These are phyloP conservation scores for Fistulifera pelliculosa DNA, from an alignment of 108 stramenopile genomes.

Conservation along the genomic window DNA sequence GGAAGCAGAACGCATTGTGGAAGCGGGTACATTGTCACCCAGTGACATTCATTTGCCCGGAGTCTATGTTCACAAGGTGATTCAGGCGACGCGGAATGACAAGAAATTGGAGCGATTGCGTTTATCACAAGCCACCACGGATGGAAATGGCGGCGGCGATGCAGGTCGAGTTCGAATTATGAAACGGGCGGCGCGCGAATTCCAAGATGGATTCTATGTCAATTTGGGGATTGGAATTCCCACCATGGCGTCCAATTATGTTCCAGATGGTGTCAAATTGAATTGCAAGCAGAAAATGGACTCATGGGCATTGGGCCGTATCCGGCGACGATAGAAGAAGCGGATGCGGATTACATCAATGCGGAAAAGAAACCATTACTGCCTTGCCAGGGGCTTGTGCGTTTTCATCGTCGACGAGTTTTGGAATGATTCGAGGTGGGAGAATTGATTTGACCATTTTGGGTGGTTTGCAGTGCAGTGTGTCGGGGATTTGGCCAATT, in stretches of 20 bases:
- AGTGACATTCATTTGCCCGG: conserved; percentile 86
- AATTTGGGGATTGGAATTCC: conserved; percentile 91
- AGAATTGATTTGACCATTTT: conserved; percentile 90
- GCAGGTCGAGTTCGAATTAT: conserved; percentile 68
- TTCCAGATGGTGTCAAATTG: conserved; percentile 83
- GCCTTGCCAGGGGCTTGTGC: conserved; percentile 57
- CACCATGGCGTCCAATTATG: conserved; percentile 77
- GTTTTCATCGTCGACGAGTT: conserved; percentile 74
- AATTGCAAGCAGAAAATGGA: conserved; percentile 91
- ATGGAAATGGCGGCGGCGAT: conserved; percentile 25
- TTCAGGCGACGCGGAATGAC: conserved; percentile 65
- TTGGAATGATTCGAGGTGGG: conserved; percentile 90
- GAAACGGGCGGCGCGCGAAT: conserved; percentile 84
- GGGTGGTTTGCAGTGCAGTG: conserved; percentile 82
- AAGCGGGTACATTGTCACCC: conserved; percentile 78
- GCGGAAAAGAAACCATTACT: conserved; percentile 93
- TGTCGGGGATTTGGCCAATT: conserved; percentile 88
- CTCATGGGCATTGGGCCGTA: conserved; percentile 88
- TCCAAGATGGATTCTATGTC: conserved; percentile 92
- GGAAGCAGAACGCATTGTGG: conserved; percentile 87
- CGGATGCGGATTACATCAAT: conserved; percentile 86
- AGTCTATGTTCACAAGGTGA: conserved; percentile 82
- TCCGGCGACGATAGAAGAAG: conserved; percentile 45
- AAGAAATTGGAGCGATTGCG: conserved; percentile 85
- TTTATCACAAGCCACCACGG: conserved; percentile 16